Evolutionary conservation across 306 rosid species (phyloP), one percentile per base, ranked within the genome.

Genomic region (Comarum palustre): DNA sequence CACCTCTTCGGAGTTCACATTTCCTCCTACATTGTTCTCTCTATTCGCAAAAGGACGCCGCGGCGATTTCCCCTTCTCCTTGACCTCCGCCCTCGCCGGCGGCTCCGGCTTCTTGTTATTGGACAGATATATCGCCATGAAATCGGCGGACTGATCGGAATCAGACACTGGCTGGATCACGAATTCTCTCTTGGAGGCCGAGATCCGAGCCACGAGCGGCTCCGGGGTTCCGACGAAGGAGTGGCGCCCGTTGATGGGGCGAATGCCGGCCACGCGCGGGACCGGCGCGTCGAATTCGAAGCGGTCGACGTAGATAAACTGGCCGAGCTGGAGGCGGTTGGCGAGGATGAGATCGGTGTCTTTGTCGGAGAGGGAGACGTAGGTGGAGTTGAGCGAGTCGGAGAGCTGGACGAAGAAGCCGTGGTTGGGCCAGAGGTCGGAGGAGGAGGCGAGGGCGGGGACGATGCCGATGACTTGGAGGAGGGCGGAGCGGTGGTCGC

Each of bases 401-500:
- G 99, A 94, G 81, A 94, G 99, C 83, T 94, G 93, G 20, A 94
- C 87, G 31, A 81, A 91, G 84, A 91, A 94, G 22, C 97, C 99
- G 5, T 89, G 91, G 78, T 90, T 89, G 52, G 99, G 90, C 84
- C 89, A 91, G 75, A 94, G 90, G 61, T 87, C 99, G 36, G 84
- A 97, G 36, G 96, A 79, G 25, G 96, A 93, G 11, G 99, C 86
- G 8, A 91, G 92, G 5, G 97, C 91, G 0, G 99, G 99, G 24
- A 94, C 96, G 34, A 94, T 94, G 2, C 99, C 99, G 59, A 87
- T 88, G 34, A 94, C 90, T 58, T 94, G 99, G 14, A 94, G 95
- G 48, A 94, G 95, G 8, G 99, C 89, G 1, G 97, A 94, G 43
- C 99, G 95, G 86, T 94, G 99, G 82, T 94, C 99, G 15, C 99